Evolutionary conservation across 2,329 filamentous ascomycete genomes (phyloP), one percentile per base, ranked within the genome.

Genomic region (Monascus ruber): DNA sequence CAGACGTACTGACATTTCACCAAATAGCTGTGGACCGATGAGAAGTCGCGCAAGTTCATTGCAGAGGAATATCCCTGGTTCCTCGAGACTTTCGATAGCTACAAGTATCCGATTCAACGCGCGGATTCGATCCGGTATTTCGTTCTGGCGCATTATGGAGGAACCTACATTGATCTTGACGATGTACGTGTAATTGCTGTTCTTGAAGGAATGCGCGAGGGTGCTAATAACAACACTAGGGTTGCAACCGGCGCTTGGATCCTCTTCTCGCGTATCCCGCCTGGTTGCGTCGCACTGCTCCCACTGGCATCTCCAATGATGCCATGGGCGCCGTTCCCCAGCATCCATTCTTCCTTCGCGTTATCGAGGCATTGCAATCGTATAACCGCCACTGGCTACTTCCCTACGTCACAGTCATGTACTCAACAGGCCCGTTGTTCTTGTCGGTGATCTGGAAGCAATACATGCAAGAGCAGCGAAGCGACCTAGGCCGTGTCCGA

Each of bases 41-140:
- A 73, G 33, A 73, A 73, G 48, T 75, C 81, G 24, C 72, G 79
- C 49, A 73, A 80, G 2, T 87, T 89, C 52, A 85, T 89, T 48
- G 72, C 73, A 29, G 66, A 70, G 27, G 76, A 88, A 58, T 89
- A 86, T 52, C 76, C 82, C 1, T 87, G 82, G 80, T 88, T 86
- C 58, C 65, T 85, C 10, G 70, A 77, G 38, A 85, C 80, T 0
- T 91, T 83, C 54, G 78, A 85, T 53, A 72, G 71, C 52, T 89
- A 88, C 63, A 71, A 69, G 27, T 84, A 81, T 58, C 77, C 80
- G 8, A 86, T 89, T 47, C 81, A 88, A 63, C 76, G 83, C 44
- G 81, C 83, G 40, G 84, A 89, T 54, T 71, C 82, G 4, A 83
- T 89, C 51, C 75, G 84, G 37, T 89, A 89, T 64, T 88, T 89